Base-by-base conservation (phyloP, 768 basidiomycete species). In the Phaeotremella fagi region DNA sequence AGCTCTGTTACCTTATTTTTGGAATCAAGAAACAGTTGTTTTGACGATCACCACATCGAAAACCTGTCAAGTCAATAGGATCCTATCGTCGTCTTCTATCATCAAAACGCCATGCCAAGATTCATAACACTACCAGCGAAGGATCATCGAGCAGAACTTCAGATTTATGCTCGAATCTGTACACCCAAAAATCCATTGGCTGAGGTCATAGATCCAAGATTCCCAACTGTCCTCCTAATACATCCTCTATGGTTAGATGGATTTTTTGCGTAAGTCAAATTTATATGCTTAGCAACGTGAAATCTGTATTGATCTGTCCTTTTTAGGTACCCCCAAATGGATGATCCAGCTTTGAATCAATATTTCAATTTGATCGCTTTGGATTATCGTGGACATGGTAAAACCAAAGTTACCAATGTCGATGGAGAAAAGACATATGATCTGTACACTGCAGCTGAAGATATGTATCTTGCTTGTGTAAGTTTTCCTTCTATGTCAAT, bases 251-350 rank as follows among this genome's bases (percentile, higher is more conserved):
- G 54, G 54, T 24, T 46, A 6, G 59, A 60, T 24, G 45, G 48
- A 16, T 60, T 60, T 36, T 49, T 52, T 42, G 54, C 46, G 59
- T 56, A 25, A 50, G 54, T 60, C 23, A 1, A 6, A 11, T 20
- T 22, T 24, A 18, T 3, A 4, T n/a, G n/a, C n/a, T n/a, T n/a
- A n/a, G n/a, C n/a, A n/a, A n/a, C n/a, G n/a, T 50, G 48, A 25
- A 4, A 4, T 31, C 15, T 26, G 25, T n/a, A 15, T 33, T 24
- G 20, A 48, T 41, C 31, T 33, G 18, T 15, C 27, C n/a, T n/a
- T n/a, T n/a, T n/a, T n/a, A 60, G 59, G 28, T 60, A 60, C 45
- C 59, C 59, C 1, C 61, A 59, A 48, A 56, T 55, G 27, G 58
- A 59, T 22, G 61, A 63, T 49, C 54, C 61, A 11, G 14, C 47